Evolutionary conservation across 2,329 filamentous ascomycete genomes (phyloP), one percentile per base, ranked within the genome.

Genomic region (Chaetomium sp.): DNA sequence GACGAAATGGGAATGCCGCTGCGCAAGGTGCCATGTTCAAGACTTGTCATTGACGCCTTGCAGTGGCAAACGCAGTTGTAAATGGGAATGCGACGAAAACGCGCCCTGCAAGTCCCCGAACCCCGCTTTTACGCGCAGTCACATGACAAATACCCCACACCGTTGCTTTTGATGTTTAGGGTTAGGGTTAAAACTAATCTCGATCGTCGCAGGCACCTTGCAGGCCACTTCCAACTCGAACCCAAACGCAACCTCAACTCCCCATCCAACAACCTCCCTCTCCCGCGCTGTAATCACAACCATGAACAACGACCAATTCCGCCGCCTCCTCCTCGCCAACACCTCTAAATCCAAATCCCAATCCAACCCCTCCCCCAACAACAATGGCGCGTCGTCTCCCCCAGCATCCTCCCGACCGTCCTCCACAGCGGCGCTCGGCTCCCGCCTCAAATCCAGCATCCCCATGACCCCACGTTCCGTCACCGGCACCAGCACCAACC

Each of bases 271-370:
- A 27, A 27, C 19, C 19, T 38, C 37, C 37, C 37, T 8, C 37
- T 38, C 12, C 8, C 37, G 37, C 37, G 37, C 8, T 38, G 37
- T 38, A 38, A 27, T 14, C 45, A 50, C 43, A 27, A 53, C 34
- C 8, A 97, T 99, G 94, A 95, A 97, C 70, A 97, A 97, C 77
- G 84, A 91, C 44, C 89, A 96, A 66, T 99, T 99, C 67, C 87
- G 94, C 53, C 87, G 87, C 61, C 80, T 97, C 6, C 72, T 96
- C 27, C 76, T 85, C 46, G 70, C 71, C 42, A 77, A 76, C 57
- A 67, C 76, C 6, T 66, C 70, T 54, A 76, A 76, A 57, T 59
- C 71, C 35, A 64, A 69, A 14, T 53, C 19, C 19, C 19, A 27
- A 27, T 27, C 19, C 19, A 27, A 27, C 19, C 19, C 19, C 19